Percentiles rank a stretch among this genome's conserved stretches.
Conservation (phyloP, 176 grass and related monocot species). For the Tillandsia leiboldiana region DNA sequence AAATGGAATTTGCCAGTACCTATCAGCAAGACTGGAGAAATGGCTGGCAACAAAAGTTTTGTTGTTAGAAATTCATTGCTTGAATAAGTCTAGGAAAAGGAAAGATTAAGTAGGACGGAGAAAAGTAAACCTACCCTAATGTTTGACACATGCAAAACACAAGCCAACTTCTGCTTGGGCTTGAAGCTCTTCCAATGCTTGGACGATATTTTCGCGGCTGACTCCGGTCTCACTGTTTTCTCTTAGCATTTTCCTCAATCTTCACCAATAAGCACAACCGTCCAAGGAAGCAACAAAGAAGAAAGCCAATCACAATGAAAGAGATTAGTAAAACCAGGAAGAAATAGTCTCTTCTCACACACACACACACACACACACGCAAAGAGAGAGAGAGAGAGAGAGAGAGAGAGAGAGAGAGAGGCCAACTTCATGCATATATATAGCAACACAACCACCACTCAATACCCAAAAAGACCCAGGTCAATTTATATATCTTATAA, state of each 20-base stretch:
- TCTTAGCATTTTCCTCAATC: conserved; percentile 66
- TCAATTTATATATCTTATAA: too few species aligned
- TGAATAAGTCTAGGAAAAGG: background rate
- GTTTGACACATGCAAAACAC: conserved; percentile 78
- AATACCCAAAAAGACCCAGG: too few species aligned
- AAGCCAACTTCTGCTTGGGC: conserved; percentile 87
- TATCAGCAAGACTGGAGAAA: too few species aligned
- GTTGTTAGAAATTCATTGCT: conserved; percentile 9
- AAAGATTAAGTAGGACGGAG: background rate
- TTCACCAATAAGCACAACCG: conserved; percentile 21
- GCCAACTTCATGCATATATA: too few species aligned
- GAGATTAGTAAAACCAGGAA: background rate
- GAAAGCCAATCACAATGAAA: background rate
- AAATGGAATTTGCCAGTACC: too few species aligned
- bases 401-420: too few species aligned
- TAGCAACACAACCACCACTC: too few species aligned
- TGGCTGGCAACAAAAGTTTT: background rate
- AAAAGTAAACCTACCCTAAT: conserved; percentile 29
- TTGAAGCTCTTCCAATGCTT: conserved; percentile 72
- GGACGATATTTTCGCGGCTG: conserved; percentile 44
- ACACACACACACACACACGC: too few species aligned
- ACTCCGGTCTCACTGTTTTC: conserved; percentile 30
- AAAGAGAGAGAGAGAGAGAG: too few species aligned
- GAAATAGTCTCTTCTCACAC: background rate
- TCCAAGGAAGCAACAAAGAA: background rate